phyloP scores from a whole-genome alignment of 2,329 filamentous ascomycete species.

The Clonostachys solani region DNA sequence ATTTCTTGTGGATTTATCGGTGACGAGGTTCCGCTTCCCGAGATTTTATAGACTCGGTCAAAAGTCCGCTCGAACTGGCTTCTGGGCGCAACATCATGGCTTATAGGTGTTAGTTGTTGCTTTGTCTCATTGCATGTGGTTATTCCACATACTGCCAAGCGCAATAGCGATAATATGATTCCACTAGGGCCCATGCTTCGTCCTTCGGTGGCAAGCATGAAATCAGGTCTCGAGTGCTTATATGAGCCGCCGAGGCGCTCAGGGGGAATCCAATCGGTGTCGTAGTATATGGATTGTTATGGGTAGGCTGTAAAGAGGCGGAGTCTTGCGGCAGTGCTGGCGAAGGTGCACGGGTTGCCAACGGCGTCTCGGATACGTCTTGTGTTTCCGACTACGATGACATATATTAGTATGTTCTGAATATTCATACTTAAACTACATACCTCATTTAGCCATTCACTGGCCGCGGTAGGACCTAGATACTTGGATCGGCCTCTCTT shows the following conservation, averaged over 20 bases:
- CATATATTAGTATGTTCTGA: not conserved
- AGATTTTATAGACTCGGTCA: not conserved
- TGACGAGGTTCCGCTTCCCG: not conserved
- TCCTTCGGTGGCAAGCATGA: not conserved
- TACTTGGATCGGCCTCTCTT: not conserved
- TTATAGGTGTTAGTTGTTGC: not conserved
- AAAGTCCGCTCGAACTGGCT: not conserved
- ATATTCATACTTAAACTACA: not conserved
- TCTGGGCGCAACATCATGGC: not conserved
- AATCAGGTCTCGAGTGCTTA: not conserved
- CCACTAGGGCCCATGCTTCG: not conserved
- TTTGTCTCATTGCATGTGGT: not conserved
- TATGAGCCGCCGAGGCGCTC: not conserved
- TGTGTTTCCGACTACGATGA: not conserved
- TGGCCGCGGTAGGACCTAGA: not conserved
- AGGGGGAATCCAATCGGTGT: not conserved
- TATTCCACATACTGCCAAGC: not conserved
- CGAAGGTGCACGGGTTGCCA: not conserved
- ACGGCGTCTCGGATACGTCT: not conserved
- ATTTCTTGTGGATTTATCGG: not conserved
- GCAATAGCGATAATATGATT: not conserved
- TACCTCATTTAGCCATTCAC: not conserved
- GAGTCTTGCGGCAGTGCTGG: not conserved
- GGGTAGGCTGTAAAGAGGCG: not conserved
- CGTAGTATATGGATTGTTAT: not conserved